Evolutionary conservation across 306 rosid genomes (phyloP).

Genomic region (Nissolia schottii): DNA sequence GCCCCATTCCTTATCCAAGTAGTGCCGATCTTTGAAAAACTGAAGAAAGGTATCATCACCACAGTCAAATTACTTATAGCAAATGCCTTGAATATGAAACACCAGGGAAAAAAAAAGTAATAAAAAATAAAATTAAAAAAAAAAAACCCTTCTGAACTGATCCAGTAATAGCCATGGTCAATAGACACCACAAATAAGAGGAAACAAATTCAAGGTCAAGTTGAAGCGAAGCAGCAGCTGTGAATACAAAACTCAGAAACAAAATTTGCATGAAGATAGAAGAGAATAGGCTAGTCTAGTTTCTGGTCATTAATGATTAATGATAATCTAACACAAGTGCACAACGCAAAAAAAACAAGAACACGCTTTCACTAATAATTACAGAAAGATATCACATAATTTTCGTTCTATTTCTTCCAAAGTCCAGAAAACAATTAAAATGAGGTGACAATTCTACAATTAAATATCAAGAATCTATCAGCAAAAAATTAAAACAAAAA

Average conservation of each 20-base stretch:
- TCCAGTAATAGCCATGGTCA: not conserved
- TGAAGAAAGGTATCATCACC: conserved; percentile 24
- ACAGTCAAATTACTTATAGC: conserved; percentile 9
- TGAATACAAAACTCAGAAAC: not conserved
- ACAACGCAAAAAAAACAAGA: not conserved
- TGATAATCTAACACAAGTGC: not conserved
- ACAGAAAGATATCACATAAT: not conserved
- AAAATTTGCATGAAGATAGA: not conserved
- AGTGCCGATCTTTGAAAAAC: conserved; percentile 91
- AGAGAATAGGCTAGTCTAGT: not conserved
- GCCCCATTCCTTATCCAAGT: conserved; percentile 98
- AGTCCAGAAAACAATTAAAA: not conserved
- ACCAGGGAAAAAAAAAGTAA: not conserved
- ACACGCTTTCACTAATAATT: not conserved
- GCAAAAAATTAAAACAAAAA: not conserved
- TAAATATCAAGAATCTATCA: not conserved
- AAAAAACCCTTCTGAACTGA: conserved; percentile 1
- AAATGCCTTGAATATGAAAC: not conserved
- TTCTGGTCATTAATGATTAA: not conserved
- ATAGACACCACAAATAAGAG: conserved; percentile 8
- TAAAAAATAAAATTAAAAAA: not conserved
- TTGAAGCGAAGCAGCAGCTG: not conserved
- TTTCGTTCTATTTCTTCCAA: not conserved
- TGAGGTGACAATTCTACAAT: not conserved
- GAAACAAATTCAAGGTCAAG: not conserved